These are phyloP conservation scores for Berkeleyomyces basicola DNA, from an alignment of 2,329 filamentous ascomycete genomes.

Conservation along the genomic window DNA sequence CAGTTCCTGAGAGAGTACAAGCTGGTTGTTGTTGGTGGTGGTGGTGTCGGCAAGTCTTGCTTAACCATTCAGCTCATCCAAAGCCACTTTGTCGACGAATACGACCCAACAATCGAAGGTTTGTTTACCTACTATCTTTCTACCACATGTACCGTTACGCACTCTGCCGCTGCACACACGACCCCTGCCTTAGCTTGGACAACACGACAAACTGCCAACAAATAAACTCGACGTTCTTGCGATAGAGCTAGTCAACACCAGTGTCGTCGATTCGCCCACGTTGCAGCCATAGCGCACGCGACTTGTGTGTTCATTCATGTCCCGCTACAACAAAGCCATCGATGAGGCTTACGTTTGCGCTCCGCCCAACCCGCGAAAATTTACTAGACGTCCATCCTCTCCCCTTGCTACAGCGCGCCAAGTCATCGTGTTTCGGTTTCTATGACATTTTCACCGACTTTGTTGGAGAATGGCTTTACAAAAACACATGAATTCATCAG, in stretches of 20 bases:
- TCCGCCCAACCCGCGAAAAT: too few species aligned
- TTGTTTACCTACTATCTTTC: slow-evolving; percentile 19
- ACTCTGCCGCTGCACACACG: background rate
- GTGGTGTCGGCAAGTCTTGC: slow-evolving; percentile 97
- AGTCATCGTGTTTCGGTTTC: too few species aligned
- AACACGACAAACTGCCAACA: background rate
- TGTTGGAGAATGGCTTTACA: background rate
- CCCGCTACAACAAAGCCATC: too few species aligned
- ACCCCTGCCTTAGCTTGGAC: background rate
- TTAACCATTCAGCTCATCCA: slow-evolving; percentile 93
- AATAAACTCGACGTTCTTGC: too few species aligned
- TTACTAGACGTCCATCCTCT: too few species aligned
- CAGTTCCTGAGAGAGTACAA: slow-evolving; percentile 87
- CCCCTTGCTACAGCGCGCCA: too few species aligned
- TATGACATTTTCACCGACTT: too few species aligned
- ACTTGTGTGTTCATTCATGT: too few species aligned
- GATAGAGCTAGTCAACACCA: too few species aligned
- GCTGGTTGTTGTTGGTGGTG: slow-evolving; percentile 90
- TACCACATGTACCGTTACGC: slow-evolving; percentile 8
- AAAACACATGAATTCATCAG: background rate
- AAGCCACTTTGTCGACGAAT: slow-evolving; percentile 98
- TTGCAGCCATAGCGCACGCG: too few species aligned
- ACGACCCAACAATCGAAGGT: slow-evolving; percentile 99
- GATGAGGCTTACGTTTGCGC: too few species aligned
- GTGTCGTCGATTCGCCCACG: too few species aligned